A percentile compares a stretch with the other conserved stretches of the same genome.
Evolutionary conservation across 306 rosid species (phyloP).

Genomic region (Cicer yamashitae): DNA sequence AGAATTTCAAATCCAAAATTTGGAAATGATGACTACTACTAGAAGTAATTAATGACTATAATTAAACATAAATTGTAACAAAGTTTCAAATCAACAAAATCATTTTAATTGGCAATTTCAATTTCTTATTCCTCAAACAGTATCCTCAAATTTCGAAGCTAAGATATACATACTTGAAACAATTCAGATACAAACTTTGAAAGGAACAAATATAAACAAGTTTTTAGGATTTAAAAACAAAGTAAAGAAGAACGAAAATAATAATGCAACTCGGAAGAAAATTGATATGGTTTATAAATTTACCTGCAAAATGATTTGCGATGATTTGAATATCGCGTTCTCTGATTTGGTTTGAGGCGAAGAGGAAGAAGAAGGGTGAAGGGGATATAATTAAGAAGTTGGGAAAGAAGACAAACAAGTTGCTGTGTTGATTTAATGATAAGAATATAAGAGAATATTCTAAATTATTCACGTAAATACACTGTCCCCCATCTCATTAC

Average conservation of each 20-base stretch:
- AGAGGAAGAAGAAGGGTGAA: not conserved
- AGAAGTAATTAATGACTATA: too few species aligned
- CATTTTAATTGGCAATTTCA: not conserved
- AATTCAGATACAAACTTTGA: not conserved
- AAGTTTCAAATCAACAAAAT: not conserved
- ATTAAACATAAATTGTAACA: not conserved
- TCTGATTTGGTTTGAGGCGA: not conserved
- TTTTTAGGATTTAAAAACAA: not conserved
- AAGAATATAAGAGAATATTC: constrained; percentile 26
- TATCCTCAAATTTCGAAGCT: not conserved
- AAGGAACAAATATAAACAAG: not conserved
- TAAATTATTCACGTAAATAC: not conserved
- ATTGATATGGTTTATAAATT: not conserved
- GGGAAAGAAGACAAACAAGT: constrained; percentile 25
- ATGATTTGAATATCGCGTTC: not conserved
- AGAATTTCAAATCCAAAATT: not conserved
- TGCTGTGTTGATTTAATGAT: not conserved
- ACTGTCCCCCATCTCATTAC: not conserved
- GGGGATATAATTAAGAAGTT: not conserved
- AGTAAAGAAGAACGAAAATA: not conserved
- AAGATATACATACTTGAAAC: not conserved
- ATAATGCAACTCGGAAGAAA: not conserved
- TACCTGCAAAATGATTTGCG: constrained; percentile 29
- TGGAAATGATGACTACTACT: not conserved
- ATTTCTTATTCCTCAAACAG: not conserved